phyloP scores from a whole-genome alignment of 208 protist species.

The Leishmania aethiopica region DNA sequence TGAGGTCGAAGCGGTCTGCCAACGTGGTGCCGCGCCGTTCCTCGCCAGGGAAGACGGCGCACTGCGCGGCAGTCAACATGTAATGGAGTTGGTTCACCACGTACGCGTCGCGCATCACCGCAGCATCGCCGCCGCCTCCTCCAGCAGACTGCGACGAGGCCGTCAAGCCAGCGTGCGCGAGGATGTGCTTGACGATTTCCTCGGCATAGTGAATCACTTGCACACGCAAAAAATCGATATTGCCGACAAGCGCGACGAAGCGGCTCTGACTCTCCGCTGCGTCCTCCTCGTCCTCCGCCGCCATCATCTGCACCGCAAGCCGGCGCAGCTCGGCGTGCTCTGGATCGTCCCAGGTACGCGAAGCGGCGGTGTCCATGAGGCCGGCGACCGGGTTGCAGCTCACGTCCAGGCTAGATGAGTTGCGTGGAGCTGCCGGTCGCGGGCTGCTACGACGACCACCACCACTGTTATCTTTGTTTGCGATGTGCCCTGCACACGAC shows the following conservation, averaged over 20 bases:
- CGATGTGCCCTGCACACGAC: neutral
- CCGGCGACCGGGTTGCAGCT: too few relatives aligned
- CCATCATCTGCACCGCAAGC: conserved; percentile 58
- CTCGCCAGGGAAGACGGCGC: conserved; percentile 23
- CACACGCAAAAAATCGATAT: conserved; percentile 70
- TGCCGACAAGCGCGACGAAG: conserved; percentile 64
- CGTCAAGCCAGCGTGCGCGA: conserved; percentile 14
- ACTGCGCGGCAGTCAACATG: conserved; percentile 27
- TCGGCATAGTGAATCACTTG: conserved; percentile 64
- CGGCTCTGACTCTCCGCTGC: conserved; percentile 57
- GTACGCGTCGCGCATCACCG: conserved; percentile 28
- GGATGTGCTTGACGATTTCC: conserved; percentile 38
- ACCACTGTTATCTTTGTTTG: neutral
- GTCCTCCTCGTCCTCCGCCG: conserved; percentile 57
- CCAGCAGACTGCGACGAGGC: conserved; percentile 4
- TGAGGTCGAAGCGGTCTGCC: conserved; percentile 38
- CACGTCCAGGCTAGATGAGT: neutral
- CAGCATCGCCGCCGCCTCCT: conserved; percentile 1
- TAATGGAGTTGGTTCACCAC: conserved; percentile 31
- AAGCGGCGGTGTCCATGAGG: neutral
- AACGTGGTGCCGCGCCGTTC: conserved; percentile 24
- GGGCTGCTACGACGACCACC: neutral
- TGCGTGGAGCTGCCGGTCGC: too few relatives aligned
- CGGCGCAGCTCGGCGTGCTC: conserved; percentile 36
- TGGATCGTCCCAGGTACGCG: neutral